A percentile compares a stretch with the other conserved stretches of the same genome.
These are phyloP conservation scores for Moesziomyces antarcticus DNA, from an alignment of 1,284 basidiomycete genomes.

Conservation along the genomic window DNA sequence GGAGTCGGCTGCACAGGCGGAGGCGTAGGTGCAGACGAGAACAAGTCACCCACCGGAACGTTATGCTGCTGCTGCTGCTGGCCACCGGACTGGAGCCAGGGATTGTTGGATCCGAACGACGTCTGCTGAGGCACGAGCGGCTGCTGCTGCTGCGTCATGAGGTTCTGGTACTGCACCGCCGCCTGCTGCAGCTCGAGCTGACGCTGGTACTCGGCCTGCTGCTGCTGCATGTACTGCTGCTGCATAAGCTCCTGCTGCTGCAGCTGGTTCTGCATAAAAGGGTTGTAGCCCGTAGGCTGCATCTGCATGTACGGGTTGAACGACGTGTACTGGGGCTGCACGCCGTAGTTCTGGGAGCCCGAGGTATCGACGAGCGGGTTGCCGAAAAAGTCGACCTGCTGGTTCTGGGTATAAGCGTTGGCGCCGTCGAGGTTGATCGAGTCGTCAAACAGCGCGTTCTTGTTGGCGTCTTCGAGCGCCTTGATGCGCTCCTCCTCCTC, in stretches of 20 bases:
- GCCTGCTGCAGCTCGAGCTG: slow-evolving; percentile 68
- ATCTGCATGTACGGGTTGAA: slow-evolving; percentile 72
- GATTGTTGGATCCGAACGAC: slow-evolving; percentile 88
- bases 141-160: slow-evolving; percentile 68
- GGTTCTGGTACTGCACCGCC: slow-evolving; percentile 68
- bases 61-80: slow-evolving; percentile 43
- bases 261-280: slow-evolving; percentile 70
- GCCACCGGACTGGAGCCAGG: slow-evolving; percentile 70
- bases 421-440: slow-evolving; percentile 62
- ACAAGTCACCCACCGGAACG: slow-evolving; percentile 59
- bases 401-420: slow-evolving; percentile 59
- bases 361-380: slow-evolving; percentile 57
- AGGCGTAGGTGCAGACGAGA: slow-evolving; percentile 46
- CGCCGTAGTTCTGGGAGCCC: slow-evolving; percentile 59
- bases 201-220: slow-evolving; percentile 66
- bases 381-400: slow-evolving; percentile 62
- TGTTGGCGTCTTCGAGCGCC: slow-evolving; percentile 78
- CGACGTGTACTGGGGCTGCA: slow-evolving; percentile 71
- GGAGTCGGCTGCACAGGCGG: slow-evolving; percentile 28
- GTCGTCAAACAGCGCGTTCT: slow-evolving; percentile 82
- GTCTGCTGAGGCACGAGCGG: slow-evolving; percentile 72
- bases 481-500: slow-evolving; percentile 72
- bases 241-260: slow-evolving; percentile 79
- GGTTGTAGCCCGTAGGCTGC: slow-evolving; percentile 67
- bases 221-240: slow-evolving; percentile 64